These are phyloP conservation scores for Isabelozyma heimii DNA, from an alignment of 805 yeast genomes.

Conservation along the genomic window DNA sequence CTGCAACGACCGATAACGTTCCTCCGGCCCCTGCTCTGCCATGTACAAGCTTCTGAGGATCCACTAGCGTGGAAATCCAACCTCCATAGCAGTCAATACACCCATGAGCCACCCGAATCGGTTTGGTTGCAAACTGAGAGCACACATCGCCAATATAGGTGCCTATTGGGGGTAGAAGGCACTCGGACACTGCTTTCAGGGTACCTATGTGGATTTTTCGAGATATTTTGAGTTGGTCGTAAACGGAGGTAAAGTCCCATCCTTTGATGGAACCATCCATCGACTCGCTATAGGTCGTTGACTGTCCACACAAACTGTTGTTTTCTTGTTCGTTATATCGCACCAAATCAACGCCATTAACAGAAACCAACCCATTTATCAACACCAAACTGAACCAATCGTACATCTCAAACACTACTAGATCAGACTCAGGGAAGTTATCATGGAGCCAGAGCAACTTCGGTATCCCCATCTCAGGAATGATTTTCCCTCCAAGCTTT, in stretches of 20 bases:
- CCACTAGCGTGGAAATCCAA: conserved; percentile 38
- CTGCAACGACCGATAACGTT: conserved; percentile 51
- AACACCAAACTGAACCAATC: conserved; percentile 41
- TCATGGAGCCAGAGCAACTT: conserved; percentile 43
- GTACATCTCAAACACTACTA: conserved; percentile 49
- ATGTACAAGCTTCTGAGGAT: conserved; percentile 14
- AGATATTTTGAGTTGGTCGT: conserved; percentile 13
- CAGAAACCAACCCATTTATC: conserved; percentile 16
- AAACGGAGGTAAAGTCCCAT: conserved; percentile 36
- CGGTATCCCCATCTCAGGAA: conserved; percentile 60
- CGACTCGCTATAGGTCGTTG: conserved; percentile 20
- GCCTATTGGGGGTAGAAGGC: conserved; percentile 27
- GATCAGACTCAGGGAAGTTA: conserved; percentile 11
- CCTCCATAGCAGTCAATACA: conserved; percentile 62
- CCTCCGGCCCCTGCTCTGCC: not conserved
- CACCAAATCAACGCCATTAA: not conserved
- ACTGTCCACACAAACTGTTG: conserved; percentile 1
- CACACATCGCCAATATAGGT: conserved; percentile 18
- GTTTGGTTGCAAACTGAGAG: not conserved
- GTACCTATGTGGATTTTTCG: conserved; percentile 15
- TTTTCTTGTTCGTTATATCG: not conserved
- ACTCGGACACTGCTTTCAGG: conserved; percentile 2
- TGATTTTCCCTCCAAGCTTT: conserved; percentile 42
- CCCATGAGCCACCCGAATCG: conserved; percentile 34
- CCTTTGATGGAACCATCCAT: conserved; percentile 61